A percentile compares a stretch with the other conserved stretches of the same genome.
These are phyloP conservation scores for Lotmaria passim DNA, from an alignment of 208 protist species.

Conservation along the genomic window DNA sequence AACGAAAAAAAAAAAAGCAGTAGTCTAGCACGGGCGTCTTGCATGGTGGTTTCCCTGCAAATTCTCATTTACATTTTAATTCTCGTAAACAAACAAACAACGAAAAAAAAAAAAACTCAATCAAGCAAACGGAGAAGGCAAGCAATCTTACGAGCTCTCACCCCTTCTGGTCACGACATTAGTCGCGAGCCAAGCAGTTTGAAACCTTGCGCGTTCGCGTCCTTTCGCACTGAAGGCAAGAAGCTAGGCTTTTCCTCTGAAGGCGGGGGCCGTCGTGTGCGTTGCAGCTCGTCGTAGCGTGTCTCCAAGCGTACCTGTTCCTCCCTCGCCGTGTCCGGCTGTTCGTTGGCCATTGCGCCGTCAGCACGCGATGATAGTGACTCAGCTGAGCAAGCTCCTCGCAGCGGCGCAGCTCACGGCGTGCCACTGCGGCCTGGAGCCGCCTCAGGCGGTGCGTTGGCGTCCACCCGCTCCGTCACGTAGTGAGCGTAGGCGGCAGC, in stretches of 20 bases:
- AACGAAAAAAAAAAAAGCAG: too few species aligned
- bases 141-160: too few species aligned
- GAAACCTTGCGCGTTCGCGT: background rate
- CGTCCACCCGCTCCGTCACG: conserved; percentile 15
- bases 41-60: too few species aligned
- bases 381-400: conserved; percentile 52
- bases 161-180: too few species aligned
- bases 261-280: conserved; percentile 3
- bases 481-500: conserved; percentile 31
- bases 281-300: conserved; percentile 31
- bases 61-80: too few species aligned
- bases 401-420: conserved; percentile 38
- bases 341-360: conserved; percentile 38
- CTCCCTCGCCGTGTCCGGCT: conserved; percentile 26
- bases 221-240: background rate
- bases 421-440: conserved; percentile 42
- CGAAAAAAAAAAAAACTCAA: too few species aligned
- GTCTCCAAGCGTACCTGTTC: conserved; percentile 33
- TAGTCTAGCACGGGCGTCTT: too few species aligned
- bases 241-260: background rate
- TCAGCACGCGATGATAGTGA: conserved; percentile 42
- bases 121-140: too few species aligned
- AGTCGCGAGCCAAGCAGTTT: too few species aligned
- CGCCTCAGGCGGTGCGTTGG: conserved; percentile 10
- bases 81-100: too few species aligned